These are phyloP conservation scores for Gossypium turneri DNA, from an alignment of 345 rosid species.

Conservation along the genomic window DNA sequence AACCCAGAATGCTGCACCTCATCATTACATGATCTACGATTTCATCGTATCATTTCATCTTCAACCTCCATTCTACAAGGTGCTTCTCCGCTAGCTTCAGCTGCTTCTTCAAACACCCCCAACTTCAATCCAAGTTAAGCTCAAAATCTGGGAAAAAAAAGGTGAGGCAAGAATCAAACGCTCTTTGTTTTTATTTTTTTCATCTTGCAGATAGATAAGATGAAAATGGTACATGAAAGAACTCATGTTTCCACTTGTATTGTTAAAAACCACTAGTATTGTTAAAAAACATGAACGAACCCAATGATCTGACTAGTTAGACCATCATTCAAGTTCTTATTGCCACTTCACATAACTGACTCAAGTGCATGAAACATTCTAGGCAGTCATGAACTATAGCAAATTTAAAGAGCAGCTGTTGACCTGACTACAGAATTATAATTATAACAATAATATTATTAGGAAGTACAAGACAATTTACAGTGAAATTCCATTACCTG, in stretches of 20 bases:
- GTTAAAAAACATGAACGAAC: no score
- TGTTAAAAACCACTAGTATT: no score
- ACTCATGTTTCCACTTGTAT: no score
- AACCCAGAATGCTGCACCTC: background rate
- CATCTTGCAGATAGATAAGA: background rate
- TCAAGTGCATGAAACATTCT: background rate
- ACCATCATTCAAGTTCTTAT: no score
- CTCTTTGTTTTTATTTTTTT: background rate
- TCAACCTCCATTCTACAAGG: conserved; percentile 4
- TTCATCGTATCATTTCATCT: background rate
- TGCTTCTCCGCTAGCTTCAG: background rate
- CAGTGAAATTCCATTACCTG: conserved; percentile 30
- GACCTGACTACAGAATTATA: background rate
- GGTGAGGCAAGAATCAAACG: background rate
- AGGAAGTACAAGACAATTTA: background rate
- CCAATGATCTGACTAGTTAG: no score
- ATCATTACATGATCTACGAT: background rate
- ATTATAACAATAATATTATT: background rate
- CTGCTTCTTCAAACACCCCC: background rate
- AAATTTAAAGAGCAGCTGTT: background rate
- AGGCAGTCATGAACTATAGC: background rate
- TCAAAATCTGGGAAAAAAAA: conserved; percentile 18
- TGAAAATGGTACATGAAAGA: background rate
- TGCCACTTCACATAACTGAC: no score
- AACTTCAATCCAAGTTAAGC: conserved; percentile 2